Conservation (phyloP, 2,329 filamentous ascomycete genomes). For the Exophiala phaeomuriformis region DNA sequence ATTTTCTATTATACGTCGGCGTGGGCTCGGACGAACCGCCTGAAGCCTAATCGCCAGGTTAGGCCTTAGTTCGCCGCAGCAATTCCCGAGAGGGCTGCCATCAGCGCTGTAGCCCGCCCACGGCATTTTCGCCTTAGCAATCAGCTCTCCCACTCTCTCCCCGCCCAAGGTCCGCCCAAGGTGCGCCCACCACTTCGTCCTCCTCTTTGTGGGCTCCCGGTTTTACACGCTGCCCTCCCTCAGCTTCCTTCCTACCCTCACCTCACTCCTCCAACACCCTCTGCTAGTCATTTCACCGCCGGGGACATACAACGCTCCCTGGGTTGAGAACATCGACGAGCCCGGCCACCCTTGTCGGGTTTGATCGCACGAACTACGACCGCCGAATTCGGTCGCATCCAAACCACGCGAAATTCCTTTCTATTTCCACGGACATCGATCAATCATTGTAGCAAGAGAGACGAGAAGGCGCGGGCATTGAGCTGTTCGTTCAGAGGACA, state of each 20-base stretch:
- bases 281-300: too few species aligned
- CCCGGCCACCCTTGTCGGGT: not conserved
- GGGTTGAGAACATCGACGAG: not conserved
- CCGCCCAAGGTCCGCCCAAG: not conserved
- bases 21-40: not conserved
- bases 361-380: slow-evolving; percentile 3
- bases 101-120: not conserved
- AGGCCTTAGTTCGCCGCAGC: not conserved
- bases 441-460: not conserved
- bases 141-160: not conserved
- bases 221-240: not conserved
- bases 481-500: not conserved
- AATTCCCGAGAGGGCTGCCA: slow-evolving; percentile 9
- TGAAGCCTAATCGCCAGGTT: not conserved
- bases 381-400: not conserved
- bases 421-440: not conserved
- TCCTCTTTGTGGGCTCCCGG: not conserved
- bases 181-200: not conserved
- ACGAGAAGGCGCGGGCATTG: not conserved
- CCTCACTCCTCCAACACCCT: not conserved
- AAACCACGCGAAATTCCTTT: not conserved
- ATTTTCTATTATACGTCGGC: not conserved
- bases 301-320: not conserved
- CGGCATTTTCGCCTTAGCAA: not conserved
- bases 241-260: not conserved